Base-by-base conservation (phyloP, 2,329 filamentous ascomycete genomes). In the Penicillium sp. region DNA sequence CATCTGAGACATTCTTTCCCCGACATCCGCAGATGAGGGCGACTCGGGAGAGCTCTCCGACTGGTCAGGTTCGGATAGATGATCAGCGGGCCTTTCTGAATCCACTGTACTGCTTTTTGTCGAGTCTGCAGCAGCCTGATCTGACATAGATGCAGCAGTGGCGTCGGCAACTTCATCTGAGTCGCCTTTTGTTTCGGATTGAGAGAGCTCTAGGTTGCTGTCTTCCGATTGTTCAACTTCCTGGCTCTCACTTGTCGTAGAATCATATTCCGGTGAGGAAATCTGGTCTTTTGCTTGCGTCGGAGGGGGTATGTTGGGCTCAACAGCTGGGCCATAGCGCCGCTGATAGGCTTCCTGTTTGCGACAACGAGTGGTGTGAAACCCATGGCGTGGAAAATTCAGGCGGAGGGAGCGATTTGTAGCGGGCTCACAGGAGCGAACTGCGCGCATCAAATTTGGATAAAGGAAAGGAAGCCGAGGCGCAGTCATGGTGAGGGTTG, bases 391-490 rank as follows among this genome's bases (percentile, higher is more conserved):
- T 48, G 57, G 48, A 44, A 44, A 48, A 47, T 53, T 55, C 22
- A 65, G 55, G 44, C 67, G 62, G 37, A 72, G 62, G 10, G 68
- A 61, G 51, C 66, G 59, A 50, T 68, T 64, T 15, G 61, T 65
- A 18, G 47, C 66, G 27, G 61, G 68, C 58, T 64, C 69, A 57
- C 62, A 77, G 57, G 62, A 62, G 55, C 72, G 69, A 47, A 72
- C 60, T 11, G 72, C 69, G 37, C 79, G 77, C 61, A 82, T 76
- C 37, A 85, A 63, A 50, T 79, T 77, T 30, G 82, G 80, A 50
- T 84, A 85, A 12, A 85, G 69, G 54, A 85, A 85, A 11, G 77
- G 76, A 42, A 85, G 68, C 54, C 81, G 73, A 43, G 70, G 67
- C 15, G 75, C 71, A 46, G 80, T 72, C 78, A 85, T 85, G 44